These are phyloP conservation scores for Plasmodium sp. DNA, from an alignment of 169 alveolate genomes.

Conservation along the genomic window DNA sequence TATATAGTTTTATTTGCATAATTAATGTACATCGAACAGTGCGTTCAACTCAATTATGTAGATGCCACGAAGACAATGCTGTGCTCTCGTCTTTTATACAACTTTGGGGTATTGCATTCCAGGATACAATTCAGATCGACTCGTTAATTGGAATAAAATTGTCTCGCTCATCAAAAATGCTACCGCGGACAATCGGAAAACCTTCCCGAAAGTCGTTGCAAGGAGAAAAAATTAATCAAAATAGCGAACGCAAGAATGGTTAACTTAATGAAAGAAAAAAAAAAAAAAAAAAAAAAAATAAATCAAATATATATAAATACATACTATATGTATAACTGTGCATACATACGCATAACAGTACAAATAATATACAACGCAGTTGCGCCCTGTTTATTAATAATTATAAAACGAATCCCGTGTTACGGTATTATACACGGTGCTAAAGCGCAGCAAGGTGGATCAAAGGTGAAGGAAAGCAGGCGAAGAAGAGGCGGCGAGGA, in stretches of 20 bases:
- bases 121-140: not conserved
- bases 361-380: not conserved
- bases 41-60: not conserved
- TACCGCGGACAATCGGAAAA: not conserved
- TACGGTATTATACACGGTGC: not conserved
- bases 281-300: no score
- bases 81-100: not conserved
- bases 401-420: not conserved
- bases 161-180: not conserved
- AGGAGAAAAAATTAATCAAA: not conserved
- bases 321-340: not conserved
- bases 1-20: not conserved
- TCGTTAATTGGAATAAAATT: not conserved
- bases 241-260: not conserved
- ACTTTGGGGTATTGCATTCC: not conserved
- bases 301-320: not conserved
- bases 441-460: not conserved
- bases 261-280: not conserved
- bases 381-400: not conserved
- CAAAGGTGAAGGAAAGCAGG: not conserved
- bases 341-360: not conserved
- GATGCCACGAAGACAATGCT: not conserved
- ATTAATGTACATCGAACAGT: not conserved
- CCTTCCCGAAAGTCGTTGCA: not conserved
- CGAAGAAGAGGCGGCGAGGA: not conserved